Conservation (phyloP, 495 filamentous ascomycete species). For the Sordaria brevicollis region DNA sequence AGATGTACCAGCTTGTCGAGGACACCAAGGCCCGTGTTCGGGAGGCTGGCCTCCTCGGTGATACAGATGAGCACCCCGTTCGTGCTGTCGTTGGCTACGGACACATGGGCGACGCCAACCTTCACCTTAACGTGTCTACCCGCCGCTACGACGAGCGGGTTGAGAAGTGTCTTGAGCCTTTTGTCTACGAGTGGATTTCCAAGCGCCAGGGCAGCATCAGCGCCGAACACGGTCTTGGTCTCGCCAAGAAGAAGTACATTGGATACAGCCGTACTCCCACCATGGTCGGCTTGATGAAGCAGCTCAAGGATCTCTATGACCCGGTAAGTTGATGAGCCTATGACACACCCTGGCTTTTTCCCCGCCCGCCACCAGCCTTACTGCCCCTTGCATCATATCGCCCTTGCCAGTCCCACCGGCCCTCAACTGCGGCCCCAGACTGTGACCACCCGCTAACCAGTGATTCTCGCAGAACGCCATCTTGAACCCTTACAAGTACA, state of each 20-base stretch:
- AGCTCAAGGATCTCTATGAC: constrained; percentile 84
- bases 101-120: constrained; percentile 93
- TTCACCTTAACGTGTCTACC: constrained; percentile 83
- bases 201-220: constrained; percentile 83
- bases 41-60: constrained; percentile 64
- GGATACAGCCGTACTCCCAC: constrained; percentile 82
- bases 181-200: constrained; percentile 93
- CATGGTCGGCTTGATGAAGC: constrained; percentile 84
- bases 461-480: constrained; percentile 54
- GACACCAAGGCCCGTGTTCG: constrained; percentile 64
- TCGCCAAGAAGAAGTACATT: constrained; percentile 92
- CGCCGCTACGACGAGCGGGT: constrained; percentile 78
- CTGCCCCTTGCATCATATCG: not conserved
- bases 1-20: constrained; percentile 81
- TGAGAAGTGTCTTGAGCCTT: constrained; percentile 85
- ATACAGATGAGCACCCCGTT: constrained; percentile 67
- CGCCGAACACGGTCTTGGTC: constrained; percentile 86
- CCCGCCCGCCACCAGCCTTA: not conserved
- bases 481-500: constrained; percentile 85
- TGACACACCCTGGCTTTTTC: not conserved
- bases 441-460: not conserved
- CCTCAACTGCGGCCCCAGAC: not conserved
- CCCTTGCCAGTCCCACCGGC: not conserved
- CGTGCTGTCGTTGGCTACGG: constrained; percentile 90
- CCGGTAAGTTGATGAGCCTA: constrained; percentile 52